These are phyloP conservation scores for Metschnikowia cubensis DNA, from an alignment of 805 yeast genomes.

Conservation along the genomic window DNA sequence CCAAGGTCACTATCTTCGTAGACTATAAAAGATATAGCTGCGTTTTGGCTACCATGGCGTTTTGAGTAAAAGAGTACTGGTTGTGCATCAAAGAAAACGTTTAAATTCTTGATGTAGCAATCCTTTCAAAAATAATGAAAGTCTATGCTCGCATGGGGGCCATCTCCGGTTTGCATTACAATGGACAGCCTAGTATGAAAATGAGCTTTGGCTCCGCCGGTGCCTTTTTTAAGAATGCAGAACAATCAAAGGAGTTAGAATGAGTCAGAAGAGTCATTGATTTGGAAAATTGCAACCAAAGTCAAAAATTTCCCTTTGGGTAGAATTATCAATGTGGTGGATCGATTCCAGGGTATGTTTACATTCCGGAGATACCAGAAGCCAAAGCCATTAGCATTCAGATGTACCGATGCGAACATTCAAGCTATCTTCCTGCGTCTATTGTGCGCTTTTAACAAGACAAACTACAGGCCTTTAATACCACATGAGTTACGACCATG, in stretches of 20 bases:
- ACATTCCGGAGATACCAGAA: too few species aligned
- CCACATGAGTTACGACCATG: conserved; percentile 18
- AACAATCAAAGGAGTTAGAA: background rate
- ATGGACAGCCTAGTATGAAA: background rate
- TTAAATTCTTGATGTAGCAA: background rate
- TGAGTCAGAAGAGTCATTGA: background rate
- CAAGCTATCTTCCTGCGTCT: background rate
- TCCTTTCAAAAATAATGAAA: background rate
- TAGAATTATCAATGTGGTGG: background rate
- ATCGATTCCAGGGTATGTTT: too few species aligned
- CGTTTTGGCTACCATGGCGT: background rate
- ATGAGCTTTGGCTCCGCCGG: background rate
- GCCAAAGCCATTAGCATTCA: background rate
- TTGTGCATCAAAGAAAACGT: background rate
- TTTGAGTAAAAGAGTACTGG: background rate
- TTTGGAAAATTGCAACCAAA: background rate
- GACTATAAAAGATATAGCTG: background rate
- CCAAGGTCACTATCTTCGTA: background rate
- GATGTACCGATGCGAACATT: conserved; percentile 1
- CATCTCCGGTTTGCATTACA: background rate
- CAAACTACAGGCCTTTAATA: background rate
- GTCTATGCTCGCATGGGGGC: background rate
- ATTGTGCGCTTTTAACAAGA: background rate
- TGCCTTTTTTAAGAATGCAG: background rate
- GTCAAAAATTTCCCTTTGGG: background rate